phyloP scores from a whole-genome alignment of 495 filamentous ascomycete species.

The Lepraria neglecta region DNA sequence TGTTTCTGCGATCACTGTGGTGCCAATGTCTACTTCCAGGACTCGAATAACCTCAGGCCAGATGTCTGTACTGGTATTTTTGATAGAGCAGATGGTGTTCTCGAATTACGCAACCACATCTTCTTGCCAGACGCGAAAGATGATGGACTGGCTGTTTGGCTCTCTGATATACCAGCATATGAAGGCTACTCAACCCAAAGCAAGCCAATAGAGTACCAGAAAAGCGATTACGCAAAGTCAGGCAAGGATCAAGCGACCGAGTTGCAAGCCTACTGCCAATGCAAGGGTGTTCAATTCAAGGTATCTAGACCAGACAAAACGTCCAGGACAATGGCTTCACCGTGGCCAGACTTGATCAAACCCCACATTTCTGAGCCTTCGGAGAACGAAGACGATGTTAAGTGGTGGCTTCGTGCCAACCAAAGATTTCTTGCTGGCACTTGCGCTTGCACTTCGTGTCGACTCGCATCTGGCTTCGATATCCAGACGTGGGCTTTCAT shows the following conservation, averaged over 20 bases:
- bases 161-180: constrained; percentile 24
- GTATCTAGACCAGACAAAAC: constrained; percentile 33
- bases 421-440: constrained; percentile 39
- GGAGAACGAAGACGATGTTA: constrained; percentile 29
- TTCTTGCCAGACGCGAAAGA: constrained; percentile 48
- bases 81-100: constrained; percentile 33
- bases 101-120: constrained; percentile 42
- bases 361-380: constrained; percentile 26
- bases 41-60: constrained; percentile 31
- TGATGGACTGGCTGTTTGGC: constrained; percentile 45
- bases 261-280: constrained; percentile 43
- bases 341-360: constrained; percentile 23
- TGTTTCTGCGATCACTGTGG: constrained; percentile 67
- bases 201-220: constrained; percentile 18
- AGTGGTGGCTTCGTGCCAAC: constrained; percentile 39
- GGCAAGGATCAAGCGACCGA: constrained; percentile 2
- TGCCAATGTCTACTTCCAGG: constrained; percentile 48
- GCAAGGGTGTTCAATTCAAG: constrained; percentile 43
- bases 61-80: constrained; percentile 40
- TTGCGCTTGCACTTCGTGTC: constrained; percentile 50
- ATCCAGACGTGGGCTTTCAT: constrained; percentile 44
- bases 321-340: background rate
- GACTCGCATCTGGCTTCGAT: constrained; percentile 40
- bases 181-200: constrained; percentile 19
- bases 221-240: constrained; percentile 16